A percentile compares a stretch with the other conserved stretches of the same genome.
These are phyloP conservation scores for Pseudocohnilembus persalinus DNA, from an alignment of 169 alveolate genomes.

Conservation along the genomic window DNA sequence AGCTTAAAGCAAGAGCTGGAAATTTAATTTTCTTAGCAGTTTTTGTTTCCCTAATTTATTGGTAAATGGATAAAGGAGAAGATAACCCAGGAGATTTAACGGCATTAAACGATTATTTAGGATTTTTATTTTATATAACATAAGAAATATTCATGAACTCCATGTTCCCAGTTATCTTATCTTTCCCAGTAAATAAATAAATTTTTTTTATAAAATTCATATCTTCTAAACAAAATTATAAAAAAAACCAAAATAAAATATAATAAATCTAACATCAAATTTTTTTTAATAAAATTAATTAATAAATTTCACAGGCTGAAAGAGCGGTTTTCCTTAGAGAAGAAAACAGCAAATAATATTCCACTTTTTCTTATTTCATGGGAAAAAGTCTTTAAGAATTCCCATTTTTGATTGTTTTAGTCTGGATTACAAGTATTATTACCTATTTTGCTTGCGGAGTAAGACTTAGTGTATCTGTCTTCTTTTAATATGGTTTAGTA, in stretches of 20 bases:
- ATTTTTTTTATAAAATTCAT: too few species aligned
- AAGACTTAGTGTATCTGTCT: too few species aligned
- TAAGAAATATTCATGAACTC: not conserved
- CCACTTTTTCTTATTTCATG: not conserved
- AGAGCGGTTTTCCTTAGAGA: conserved; percentile 24
- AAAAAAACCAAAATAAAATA: not conserved
- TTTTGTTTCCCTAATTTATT: not conserved
- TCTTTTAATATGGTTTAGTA: too few species aligned
- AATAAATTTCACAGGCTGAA: conserved; percentile 25
- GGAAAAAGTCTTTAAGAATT: conserved; percentile 5
- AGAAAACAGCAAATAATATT: conserved; percentile 8
- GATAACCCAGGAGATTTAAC: not conserved
- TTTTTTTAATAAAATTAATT: too few species aligned
- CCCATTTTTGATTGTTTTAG: conserved; percentile 12
- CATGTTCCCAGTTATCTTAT: not conserved
- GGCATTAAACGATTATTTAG: not conserved
- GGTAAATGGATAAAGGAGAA: not conserved
- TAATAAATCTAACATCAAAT: too few species aligned
- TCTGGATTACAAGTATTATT: too few species aligned
- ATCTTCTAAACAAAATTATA: not conserved
- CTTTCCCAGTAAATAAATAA: not conserved
- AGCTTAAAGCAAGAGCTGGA: not conserved
- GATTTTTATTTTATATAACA: not conserved
- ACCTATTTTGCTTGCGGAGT: too few species aligned
- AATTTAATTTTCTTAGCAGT: too few species aligned